These are phyloP conservation scores for Pseudogymnoascus sp. DNA, from an alignment of 2,329 filamentous ascomycete species.

Conservation along the genomic window DNA sequence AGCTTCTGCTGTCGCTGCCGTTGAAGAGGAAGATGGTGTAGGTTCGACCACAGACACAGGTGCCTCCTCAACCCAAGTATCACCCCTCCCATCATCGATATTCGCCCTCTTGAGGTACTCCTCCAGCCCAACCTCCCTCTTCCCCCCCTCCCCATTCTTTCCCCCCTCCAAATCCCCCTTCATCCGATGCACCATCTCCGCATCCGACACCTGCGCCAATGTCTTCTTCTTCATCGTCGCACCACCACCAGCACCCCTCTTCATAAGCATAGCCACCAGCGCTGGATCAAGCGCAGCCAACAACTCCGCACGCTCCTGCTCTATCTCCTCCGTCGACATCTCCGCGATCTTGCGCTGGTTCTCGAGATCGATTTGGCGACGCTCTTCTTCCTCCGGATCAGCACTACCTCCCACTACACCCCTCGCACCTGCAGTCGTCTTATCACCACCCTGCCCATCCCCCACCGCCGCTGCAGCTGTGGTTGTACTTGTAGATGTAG, in stretches of 20 bases:
- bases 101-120: conserved; percentile 20
- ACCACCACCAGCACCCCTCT: conserved; percentile 45
- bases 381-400: conserved; percentile 46
- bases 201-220: not conserved
- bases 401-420: not conserved
- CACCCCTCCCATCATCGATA: conserved; percentile 25
- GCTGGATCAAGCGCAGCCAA: conserved; percentile 66
- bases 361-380: conserved; percentile 68
- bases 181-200: not conserved
- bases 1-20: no score
- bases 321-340: conserved; percentile 79
- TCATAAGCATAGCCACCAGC: conserved; percentile 66
- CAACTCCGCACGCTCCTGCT: conserved; percentile 71
- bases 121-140: not conserved
- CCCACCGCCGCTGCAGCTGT: no score
- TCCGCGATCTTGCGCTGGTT: conserved; percentile 63
- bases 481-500: no score
- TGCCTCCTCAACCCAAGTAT: conserved; percentile 20
- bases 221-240: conserved; percentile 55
- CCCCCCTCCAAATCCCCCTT: not conserved
- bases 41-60: no score
- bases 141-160: not conserved
- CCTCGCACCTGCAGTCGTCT: no score
- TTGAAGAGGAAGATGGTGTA: no score
- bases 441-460: no score